phyloP scores from a whole-genome alignment of 2,329 filamentous ascomycete species.

The Dichotomopilus funicola region DNA sequence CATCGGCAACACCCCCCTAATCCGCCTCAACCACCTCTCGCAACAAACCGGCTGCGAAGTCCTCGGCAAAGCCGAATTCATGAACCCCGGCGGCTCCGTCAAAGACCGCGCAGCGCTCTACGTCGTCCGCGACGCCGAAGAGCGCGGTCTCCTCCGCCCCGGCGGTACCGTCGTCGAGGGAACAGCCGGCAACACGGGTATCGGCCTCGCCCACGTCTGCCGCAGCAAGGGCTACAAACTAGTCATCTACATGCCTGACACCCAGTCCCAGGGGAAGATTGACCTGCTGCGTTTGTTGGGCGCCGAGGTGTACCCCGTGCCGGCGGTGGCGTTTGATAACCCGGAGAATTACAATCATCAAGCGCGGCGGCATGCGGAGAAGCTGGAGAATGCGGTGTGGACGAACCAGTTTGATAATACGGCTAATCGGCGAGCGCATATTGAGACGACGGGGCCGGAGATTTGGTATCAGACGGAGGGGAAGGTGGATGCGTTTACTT shows the following conservation, averaged over 20 bases:
- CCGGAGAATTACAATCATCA: conserved; percentile 98
- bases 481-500: conserved; percentile 87
- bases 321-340: conserved; percentile 91
- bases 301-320: conserved; percentile 92
- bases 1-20: conserved; percentile 94
- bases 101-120: conserved; percentile 95
- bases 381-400: conserved; percentile 85
- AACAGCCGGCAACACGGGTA: conserved; percentile 95
- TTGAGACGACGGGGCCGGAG: conserved; percentile 95
- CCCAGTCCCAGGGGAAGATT: conserved; percentile 95
- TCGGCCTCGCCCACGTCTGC: conserved; percentile 95
- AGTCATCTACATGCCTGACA: conserved; percentile 99
- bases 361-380: conserved; percentile 81
- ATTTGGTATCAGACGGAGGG: conserved; percentile 91
- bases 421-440: conserved; percentile 87
- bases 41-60: conserved; percentile 88
- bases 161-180: conserved; percentile 96
- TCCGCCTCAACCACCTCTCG: conserved; percentile 81
- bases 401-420: conserved; percentile 98
- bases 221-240: conserved; percentile 85
- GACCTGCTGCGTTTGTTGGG: conserved; percentile 85
- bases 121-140: conserved; percentile 89
- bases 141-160: conserved; percentile 70
- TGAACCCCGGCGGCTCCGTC: conserved; percentile 93
- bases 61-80: conserved; percentile 96